Base-by-base conservation (phyloP, 305 asterid species). In the Fraxinus paxiana region DNA sequence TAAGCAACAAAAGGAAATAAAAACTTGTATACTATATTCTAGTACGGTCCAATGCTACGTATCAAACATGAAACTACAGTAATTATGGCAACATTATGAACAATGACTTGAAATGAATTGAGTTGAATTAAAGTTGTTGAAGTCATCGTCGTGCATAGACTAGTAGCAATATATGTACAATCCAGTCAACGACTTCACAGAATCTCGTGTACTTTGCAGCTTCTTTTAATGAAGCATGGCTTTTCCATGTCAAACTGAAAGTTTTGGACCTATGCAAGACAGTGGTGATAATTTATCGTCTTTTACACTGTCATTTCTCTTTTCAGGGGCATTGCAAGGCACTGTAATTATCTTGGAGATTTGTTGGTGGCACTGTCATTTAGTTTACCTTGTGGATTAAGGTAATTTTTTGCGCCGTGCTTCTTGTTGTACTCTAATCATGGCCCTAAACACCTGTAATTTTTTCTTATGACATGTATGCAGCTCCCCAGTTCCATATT, bases 251-350 rank as follows among this genome's bases (percentile, higher is more conserved):
- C 59, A 46, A 46, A 46, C 18, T 46, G 18, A 18, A 20, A 59
- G 59, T 8, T 2, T 38, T 24, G 48, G 67, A 77, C 34, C 37
- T 35, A 2, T 9, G 54, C 31, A 17, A n/a, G 30, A 35, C n/a
- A 15, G 38, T 59, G 28, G 30, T 59, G 30, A 59, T 43, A 41
- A 56, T 73, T 84, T 73, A 30, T 73, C 51, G 9, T 28, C 38
- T 28, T 37, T 73, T 41, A 13, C 38, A 17, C 24, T 10, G 67
- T 37, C 59, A 2, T 71, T 43, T 76, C 12, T 18, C 13, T 38
- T 86, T 87, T 80, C 87, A 96, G 99, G 99, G 99, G 98, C 83
- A 91, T 96, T 79, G 98, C 99, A 2, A 91, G 97, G 85, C 99
- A 96, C 76, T 84, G 97, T 78, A 96, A 96, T 89, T 96, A 96